Evolutionary conservation across 2,329 filamentous ascomycete genomes (phyloP).

Genomic region (Colletotrichum musicola): DNA sequence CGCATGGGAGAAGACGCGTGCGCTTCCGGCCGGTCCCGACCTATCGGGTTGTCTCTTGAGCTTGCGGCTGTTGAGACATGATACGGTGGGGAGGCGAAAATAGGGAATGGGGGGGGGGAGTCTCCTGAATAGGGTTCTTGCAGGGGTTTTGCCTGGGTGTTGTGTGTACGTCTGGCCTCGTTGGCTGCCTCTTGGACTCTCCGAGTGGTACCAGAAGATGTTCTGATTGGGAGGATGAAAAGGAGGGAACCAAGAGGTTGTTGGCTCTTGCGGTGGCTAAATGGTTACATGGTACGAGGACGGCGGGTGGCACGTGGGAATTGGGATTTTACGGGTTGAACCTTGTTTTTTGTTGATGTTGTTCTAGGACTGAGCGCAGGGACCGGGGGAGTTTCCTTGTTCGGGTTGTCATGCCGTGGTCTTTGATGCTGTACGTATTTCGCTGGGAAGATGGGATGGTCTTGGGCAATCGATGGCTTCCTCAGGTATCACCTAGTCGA

Average conservation of each 20-base stretch:
- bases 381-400: not conserved
- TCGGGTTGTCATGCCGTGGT: conserved; percentile 6
- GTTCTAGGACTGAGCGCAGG: not conserved
- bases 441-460: not conserved
- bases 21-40: not conserved
- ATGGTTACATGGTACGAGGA: too few relatives aligned
- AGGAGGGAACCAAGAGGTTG: too few relatives aligned
- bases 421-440: not conserved
- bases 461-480: not conserved
- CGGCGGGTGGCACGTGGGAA: not conserved
- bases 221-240: too few relatives aligned
- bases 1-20: too few relatives aligned
- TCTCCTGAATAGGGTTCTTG: not conserved
- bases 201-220: too few relatives aligned
- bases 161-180: too few relatives aligned
- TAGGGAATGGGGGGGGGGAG: not conserved
- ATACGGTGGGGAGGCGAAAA: not conserved
- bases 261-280: too few relatives aligned
- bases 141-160: not conserved
- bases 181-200: too few relatives aligned
- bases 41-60: not conserved
- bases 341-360: not conserved
- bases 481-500: too few relatives aligned
- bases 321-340: conserved; percentile 5
- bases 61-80: not conserved